phyloP scores from a whole-genome alignment of 352 stramenopile species.

The Pythium sp. region DNA sequence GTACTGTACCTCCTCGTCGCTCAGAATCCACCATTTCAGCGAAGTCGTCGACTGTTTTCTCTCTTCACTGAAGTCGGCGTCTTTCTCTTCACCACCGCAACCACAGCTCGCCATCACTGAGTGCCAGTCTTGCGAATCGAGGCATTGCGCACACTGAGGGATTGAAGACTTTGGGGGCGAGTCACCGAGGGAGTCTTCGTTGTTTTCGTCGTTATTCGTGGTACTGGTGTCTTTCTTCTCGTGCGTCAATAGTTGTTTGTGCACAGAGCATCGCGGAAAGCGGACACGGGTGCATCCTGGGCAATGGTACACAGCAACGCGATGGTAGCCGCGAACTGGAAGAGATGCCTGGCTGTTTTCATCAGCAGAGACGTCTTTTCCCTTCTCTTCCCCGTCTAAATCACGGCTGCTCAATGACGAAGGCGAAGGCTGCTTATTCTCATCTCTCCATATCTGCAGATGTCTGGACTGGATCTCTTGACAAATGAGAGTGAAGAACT shows the following conservation, averaged over 20 bases:
- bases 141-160: constrained; percentile 53
- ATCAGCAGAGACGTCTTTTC: constrained; percentile 3
- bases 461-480: constrained; percentile 63
- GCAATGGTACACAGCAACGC: constrained; percentile 65
- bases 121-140: constrained; percentile 47
- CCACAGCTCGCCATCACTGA: constrained; percentile 27
- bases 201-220: constrained; percentile 10
- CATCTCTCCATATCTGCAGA: constrained; percentile 59
- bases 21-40: constrained; percentile 76
- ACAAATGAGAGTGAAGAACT: constrained; percentile 77
- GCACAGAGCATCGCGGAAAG: constrained; percentile 47
- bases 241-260: constrained; percentile 49
- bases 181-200: constrained; percentile 5
- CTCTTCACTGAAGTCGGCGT: constrained; percentile 1
- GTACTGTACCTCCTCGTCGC: constrained; percentile 65
- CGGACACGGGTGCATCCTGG: constrained; percentile 41
- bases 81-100: constrained; percentile 18
- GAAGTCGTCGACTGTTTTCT: constrained; percentile 9
- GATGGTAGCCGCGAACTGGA: constrained; percentile 66
- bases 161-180: constrained; percentile 18
- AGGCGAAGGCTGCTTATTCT: constrained; percentile 22
- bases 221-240: constrained; percentile 32
- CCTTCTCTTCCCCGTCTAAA: constrained; percentile 18
- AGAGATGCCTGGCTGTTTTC: constrained; percentile 21
- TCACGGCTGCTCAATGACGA: constrained; percentile 19